Conservation (phyloP, 345 rosid genomes). For the Gossypium anomalum region DNA sequence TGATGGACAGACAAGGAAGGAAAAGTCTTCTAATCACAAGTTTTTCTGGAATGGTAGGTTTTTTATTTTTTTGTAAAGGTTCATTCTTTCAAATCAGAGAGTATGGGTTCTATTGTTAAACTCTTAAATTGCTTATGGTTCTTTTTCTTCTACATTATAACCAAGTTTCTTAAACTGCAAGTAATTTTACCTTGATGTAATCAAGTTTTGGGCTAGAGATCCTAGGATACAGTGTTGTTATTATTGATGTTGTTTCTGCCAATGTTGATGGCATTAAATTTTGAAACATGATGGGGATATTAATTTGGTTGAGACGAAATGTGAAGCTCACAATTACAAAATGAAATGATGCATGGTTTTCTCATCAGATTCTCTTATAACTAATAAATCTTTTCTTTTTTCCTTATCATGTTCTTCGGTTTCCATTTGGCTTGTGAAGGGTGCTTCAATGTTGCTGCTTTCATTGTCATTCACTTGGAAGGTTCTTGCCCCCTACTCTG, state of each 20-base stretch:
- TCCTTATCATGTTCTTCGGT: constrained; percentile 11
- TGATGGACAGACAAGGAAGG: constrained; percentile 98
- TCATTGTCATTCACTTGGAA: constrained; percentile 94
- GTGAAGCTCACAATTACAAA: background rate
- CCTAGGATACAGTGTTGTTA: background rate
- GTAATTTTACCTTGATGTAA: background rate
- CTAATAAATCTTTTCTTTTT: background rate
- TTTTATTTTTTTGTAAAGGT: background rate
- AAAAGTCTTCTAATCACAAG: constrained; percentile 86
- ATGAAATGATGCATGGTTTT: background rate
- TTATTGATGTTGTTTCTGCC: background rate
- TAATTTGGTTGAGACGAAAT: background rate
- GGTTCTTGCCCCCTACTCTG: constrained; percentile 87
- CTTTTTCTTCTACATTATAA: background rate
- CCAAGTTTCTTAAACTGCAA: background rate
- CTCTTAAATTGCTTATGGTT: background rate
- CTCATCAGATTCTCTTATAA: background rate
- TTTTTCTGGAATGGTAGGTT: constrained; percentile 84
- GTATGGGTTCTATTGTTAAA: background rate
- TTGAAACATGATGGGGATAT: background rate
- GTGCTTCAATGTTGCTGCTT: constrained; percentile 85
- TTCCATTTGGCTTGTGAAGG: constrained; percentile 38
- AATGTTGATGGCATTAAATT: background rate
- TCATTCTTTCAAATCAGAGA: background rate
- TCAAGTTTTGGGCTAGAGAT: background rate